A percentile compares a stretch with the other conserved stretches of the same genome.
phyloP scores from a whole-genome alignment of 139 green algal genomes.

The Chlorella sp. region DNA sequence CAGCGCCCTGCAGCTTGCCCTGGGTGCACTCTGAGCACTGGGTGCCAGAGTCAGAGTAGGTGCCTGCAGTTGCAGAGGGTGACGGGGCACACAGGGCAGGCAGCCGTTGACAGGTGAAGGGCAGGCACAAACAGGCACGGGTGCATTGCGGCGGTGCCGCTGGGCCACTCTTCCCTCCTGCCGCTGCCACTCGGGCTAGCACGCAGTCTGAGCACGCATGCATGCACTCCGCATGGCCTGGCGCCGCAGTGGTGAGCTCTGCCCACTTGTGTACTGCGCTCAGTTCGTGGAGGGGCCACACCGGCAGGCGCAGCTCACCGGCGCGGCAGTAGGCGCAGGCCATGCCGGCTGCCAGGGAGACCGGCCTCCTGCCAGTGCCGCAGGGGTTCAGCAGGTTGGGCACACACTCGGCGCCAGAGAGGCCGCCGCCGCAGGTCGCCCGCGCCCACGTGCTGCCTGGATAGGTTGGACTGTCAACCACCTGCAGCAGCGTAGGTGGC shows the following conservation, averaged over 20 bases:
- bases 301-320: neutral
- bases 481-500: too few relatives aligned
- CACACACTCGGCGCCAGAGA: neutral
- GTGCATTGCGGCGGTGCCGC: too few relatives aligned
- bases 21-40: neutral
- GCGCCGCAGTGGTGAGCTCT: too few relatives aligned
- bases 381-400: neutral
- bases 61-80: neutral
- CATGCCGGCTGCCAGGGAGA: neutral
- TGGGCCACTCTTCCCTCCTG: neutral
- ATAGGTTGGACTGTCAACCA: too few relatives aligned
- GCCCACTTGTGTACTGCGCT: too few relatives aligned
- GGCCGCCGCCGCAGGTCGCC: neutral
- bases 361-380: neutral
- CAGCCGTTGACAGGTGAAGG: neutral
- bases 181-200: too few relatives aligned
- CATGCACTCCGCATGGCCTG: too few relatives aligned
- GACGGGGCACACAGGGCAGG: neutral
- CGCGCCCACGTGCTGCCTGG: too few relatives aligned
- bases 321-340: neutral
- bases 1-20: neutral
- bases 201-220: too few relatives aligned
- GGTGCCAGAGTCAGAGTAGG: neutral
- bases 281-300: too few relatives aligned
- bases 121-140: neutral